phyloP scores from a whole-genome alignment of 2,329 filamentous ascomycete genomes.

The Acephala macrosclerotiorum region DNA sequence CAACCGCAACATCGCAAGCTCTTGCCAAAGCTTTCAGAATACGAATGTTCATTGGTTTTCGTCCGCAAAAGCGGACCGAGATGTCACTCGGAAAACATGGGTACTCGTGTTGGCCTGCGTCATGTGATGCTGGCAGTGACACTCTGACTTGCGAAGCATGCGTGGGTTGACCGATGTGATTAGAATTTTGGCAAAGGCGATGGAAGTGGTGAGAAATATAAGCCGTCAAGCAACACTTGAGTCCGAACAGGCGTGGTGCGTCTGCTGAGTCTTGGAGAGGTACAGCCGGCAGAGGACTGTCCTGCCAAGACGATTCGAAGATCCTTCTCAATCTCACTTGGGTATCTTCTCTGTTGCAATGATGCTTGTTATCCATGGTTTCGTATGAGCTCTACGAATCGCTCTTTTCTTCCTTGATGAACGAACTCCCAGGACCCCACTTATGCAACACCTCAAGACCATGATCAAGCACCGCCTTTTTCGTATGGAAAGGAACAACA shows the following conservation, averaged over 20 bases:
- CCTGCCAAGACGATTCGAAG: too few species aligned
- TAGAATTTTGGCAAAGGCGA: too few species aligned
- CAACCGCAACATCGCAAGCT: neutral
- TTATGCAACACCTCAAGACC: slow-evolving; percentile 5
- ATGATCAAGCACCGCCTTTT: neutral
- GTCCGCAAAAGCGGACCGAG: neutral
- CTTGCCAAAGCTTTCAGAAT: neutral
- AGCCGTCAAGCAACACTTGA: too few species aligned
- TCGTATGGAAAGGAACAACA: neutral
- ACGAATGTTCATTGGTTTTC: too few species aligned
- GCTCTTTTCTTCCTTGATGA: neutral
- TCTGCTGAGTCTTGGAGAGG: too few species aligned
- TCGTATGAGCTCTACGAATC: neutral
- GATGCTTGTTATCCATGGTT: neutral
- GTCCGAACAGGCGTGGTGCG: too few species aligned
- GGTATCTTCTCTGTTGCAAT: too few species aligned
- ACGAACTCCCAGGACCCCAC: neutral
- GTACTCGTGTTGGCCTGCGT: neutral
- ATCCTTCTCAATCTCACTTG: too few species aligned
- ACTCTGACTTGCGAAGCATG: neutral
- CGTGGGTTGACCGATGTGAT: too few species aligned
- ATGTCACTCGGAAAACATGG: neutral
- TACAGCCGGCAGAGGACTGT: too few species aligned
- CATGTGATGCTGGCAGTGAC: neutral
- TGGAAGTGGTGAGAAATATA: too few species aligned